Evolutionary conservation across 768 basidiomycete species (phyloP), one percentile per base, ranked within the genome.

Genomic region (Lanmaoa rubissima): DNA sequence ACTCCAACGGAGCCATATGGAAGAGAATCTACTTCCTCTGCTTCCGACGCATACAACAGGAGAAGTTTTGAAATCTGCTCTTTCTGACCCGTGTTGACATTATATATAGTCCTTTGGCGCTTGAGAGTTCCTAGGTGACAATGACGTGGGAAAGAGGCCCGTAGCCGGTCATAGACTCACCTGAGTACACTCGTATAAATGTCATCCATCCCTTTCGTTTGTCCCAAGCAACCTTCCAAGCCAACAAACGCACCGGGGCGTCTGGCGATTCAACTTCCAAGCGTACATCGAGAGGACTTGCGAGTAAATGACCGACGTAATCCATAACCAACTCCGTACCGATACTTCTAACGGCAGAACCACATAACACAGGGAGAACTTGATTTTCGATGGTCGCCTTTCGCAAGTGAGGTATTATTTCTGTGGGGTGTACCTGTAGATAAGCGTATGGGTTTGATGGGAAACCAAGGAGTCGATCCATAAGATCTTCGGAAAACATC

Each of bases 151-250:
- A 56, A 52, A 56, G n/a, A n/a, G 13, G 35, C n/a, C 26, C 5
- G 13, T 21, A 17, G 38, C 28, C 11, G 32, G 14, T 31, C 32
- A 40, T 34, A 35, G 5, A 69, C 76, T 58, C 68, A 90, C 92
- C 92, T 51, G 92, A 92, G 70, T 94, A 94, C 19, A 94, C 82
- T 26, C 92, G 79, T 39, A 94, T 87, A 67, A 92, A 94, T 2
- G 92, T 94, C 91, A 94, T 92, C 92, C 92, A 94, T 24, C 92
- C 92, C 62, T 80, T 81, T 54, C 75, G 82, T 55, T 84, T 85
- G 65, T 94, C 91, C 92, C 91, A 93, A 32, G 76, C 79, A 21
- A 94, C 92, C 68, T 94, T 94, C 92, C 93, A 94, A 3, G 89
- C 92, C 28, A 94, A 76, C 60, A 87, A 69, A 36, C 81, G 83